These are phyloP conservation scores for Plantago elongata DNA, from an alignment of 257 asterid genomes.

Conservation along the genomic window DNA sequence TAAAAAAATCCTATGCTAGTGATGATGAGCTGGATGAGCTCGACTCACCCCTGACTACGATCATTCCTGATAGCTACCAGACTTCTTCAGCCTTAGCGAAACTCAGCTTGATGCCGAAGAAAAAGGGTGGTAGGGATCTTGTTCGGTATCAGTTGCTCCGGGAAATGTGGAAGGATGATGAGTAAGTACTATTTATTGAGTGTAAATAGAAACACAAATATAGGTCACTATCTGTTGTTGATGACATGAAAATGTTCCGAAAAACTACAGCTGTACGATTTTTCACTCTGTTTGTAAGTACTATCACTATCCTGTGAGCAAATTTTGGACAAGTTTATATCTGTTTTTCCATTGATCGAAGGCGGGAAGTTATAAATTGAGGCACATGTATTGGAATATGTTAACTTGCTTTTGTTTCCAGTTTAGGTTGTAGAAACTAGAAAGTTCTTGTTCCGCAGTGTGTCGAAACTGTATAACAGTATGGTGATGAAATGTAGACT, in stretches of 20 bases:
- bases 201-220: slow-evolving; percentile 12
- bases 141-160: slow-evolving; percentile 63
- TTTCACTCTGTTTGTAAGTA: neutral
- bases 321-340: neutral
- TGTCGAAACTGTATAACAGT: no score
- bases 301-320: neutral
- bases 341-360: neutral
- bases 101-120: slow-evolving; percentile 45
- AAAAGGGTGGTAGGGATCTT: slow-evolving; percentile 47
- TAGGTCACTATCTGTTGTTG: neutral
- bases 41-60: slow-evolving; percentile 57
- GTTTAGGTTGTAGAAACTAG: neutral
- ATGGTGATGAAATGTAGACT: no score
- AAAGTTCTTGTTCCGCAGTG: no score
- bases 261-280: neutral
- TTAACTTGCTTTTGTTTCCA: neutral
- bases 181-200: slow-evolving; percentile 3
- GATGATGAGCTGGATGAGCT: slow-evolving; percentile 85
- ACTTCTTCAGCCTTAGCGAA: slow-evolving; percentile 41
- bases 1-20: slow-evolving; percentile 59
- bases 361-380: neutral
- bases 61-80: slow-evolving; percentile 52
- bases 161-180: slow-evolving; percentile 53
- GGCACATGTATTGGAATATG: neutral
- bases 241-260: neutral